Percentiles rank a stretch among this genome's conserved stretches.
These are phyloP conservation scores for Acarospora socialis DNA, from an alignment of 2,329 filamentous ascomycete genomes.

Conservation along the genomic window DNA sequence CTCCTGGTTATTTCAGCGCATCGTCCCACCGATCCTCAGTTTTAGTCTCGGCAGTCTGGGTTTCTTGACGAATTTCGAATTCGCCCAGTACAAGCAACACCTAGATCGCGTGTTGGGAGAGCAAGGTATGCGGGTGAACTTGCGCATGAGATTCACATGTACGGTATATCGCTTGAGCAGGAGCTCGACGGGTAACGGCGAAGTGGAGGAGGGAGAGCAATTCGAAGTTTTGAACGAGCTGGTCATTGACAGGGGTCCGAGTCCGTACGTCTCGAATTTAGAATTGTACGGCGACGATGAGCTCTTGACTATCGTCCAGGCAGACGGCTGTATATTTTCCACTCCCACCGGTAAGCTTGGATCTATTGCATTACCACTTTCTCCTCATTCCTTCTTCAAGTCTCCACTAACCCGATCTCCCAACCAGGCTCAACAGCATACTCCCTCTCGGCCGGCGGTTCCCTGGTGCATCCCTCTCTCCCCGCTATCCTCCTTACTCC, in stretches of 20 bases:
- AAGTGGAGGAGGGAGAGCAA: conserved; percentile 79
- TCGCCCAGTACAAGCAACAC: conserved; percentile 73
- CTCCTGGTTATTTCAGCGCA: conserved; percentile 80
- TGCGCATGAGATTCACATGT: conserved; percentile 98
- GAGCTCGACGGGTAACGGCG: conserved; percentile 12
- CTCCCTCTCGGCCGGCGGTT: conserved; percentile 87
- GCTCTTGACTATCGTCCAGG: conserved; percentile 86
- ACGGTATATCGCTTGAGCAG: conserved; percentile 60
- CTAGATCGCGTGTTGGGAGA: conserved; percentile 85
- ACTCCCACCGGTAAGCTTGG: conserved; percentile 76
- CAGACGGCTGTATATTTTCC: conserved; percentile 94
- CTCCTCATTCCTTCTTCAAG: not conserved
- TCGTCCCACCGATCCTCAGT: conserved; percentile 71
- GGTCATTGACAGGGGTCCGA: conserved; percentile 93
- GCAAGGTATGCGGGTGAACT: conserved; percentile 87
- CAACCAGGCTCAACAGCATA: conserved; percentile 67
- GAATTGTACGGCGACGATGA: conserved; percentile 94
- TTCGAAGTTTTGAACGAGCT: conserved; percentile 98
- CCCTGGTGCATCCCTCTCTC: conserved; percentile 90
- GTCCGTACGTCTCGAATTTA: conserved; percentile 90
- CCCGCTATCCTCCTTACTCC: conserved; percentile 92
- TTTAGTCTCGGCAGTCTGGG: conserved; percentile 75
- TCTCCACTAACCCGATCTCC: conserved; percentile 6
- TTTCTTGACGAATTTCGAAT: conserved; percentile 82
- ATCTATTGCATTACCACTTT: too few relatives aligned